Percentiles rank a stretch among this genome's conserved stretches.
phyloP scores from a whole-genome alignment of 257 asterid genomes.

The Solanum ahanhuiri region DNA sequence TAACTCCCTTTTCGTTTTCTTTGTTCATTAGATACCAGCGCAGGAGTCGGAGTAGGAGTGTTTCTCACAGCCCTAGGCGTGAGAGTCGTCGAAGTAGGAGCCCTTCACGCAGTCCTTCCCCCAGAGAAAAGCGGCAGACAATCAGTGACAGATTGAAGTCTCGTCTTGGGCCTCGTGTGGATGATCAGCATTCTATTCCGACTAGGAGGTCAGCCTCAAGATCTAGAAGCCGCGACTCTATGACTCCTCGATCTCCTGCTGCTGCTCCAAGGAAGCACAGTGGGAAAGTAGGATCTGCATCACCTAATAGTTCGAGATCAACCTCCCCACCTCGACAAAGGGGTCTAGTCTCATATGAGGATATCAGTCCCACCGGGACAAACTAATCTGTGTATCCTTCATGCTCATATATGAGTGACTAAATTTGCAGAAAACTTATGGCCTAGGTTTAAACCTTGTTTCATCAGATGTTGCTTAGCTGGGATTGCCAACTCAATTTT shows the following conservation, averaged over 20 bases:
- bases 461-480: neutral
- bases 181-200: constrained; percentile 15
- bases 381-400: constrained; percentile 12
- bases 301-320: constrained; percentile 36
- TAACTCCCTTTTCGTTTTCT: neutral
- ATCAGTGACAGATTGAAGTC: constrained; percentile 62
- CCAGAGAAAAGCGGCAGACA: constrained; percentile 33
- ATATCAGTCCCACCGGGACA: constrained; percentile 51
- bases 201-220: constrained; percentile 36
- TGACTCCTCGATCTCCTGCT: constrained; percentile 42
- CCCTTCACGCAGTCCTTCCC: constrained; percentile 58
- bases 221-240: constrained; percentile 42
- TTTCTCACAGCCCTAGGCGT: constrained; percentile 70
- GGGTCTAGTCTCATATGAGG: constrained; percentile 76
- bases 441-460: neutral
- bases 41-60: constrained; percentile 65
- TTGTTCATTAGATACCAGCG: constrained; percentile 39
- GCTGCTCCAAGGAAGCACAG: constrained; percentile 31
- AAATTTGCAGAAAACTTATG: neutral
- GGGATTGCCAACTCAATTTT: neutral
- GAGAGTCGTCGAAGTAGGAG: constrained; percentile 50
- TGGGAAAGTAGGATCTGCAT: constrained; percentile 16
- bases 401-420: neutral
- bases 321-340: constrained; percentile 50
- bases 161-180: constrained; percentile 66